phyloP scores from a whole-genome alignment of 2,329 filamentous ascomycete genomes.

The Fusarium nanum region DNA sequence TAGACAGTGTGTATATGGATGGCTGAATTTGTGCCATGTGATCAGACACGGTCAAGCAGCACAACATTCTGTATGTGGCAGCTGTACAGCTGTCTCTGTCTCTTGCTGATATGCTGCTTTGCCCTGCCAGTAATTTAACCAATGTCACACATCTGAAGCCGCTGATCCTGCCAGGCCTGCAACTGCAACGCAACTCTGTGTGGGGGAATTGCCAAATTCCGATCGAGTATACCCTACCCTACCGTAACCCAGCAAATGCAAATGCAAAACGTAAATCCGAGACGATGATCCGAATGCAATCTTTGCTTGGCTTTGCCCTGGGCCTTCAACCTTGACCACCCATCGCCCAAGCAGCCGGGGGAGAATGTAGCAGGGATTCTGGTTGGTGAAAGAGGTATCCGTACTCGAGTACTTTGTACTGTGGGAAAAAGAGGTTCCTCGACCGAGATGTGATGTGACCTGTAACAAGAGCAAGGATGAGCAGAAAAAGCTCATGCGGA shows the following conservation, averaged over 20 bases:
- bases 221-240: conserved; percentile 21
- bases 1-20: neutral
- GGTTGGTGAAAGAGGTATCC: conserved; percentile 24
- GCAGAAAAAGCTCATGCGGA: conserved; percentile 41
- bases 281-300: conserved; percentile 42
- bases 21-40: conserved; percentile 11
- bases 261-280: conserved; percentile 16
- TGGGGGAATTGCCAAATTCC: conserved; percentile 27
- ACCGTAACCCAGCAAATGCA: conserved; percentile 20
- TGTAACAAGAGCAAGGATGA: conserved; percentile 39
- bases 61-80: conserved; percentile 1
- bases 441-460: conserved; percentile 39
- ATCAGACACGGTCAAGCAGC: conserved; percentile 11
- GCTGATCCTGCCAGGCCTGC: conserved; percentile 1
- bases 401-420: neutral
- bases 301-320: conserved; percentile 25
- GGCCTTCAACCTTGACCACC: neutral
- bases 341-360: conserved; percentile 39
- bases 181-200: conserved; percentile 12
- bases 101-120: conserved; percentile 5
- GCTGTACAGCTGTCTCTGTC: conserved; percentile 20
- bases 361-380: conserved; percentile 31
- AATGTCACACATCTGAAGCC: conserved; percentile 6
- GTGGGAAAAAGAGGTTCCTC: conserved; percentile 1
- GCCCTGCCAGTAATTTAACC: conserved; percentile 19